These are phyloP conservation scores for Barbatosphaeria neglecta DNA, from an alignment of 495 filamentous ascomycete species.

Conservation along the genomic window DNA sequence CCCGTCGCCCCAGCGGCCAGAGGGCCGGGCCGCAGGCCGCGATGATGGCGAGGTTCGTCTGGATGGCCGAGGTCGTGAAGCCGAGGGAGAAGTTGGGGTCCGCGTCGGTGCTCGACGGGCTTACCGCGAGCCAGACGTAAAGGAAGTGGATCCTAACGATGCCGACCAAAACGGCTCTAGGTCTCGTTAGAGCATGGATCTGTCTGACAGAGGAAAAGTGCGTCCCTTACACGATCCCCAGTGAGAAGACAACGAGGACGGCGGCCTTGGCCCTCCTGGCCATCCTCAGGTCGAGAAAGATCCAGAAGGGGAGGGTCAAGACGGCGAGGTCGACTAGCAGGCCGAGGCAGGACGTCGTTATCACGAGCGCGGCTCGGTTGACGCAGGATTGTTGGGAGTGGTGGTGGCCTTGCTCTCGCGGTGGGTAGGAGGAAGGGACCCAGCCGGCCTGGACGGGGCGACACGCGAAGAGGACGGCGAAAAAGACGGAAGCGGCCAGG, in stretches of 20 bases:
- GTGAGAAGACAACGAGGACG: constrained; percentile 30
- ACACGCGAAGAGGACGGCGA: constrained; percentile 45
- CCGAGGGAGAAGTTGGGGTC: constrained; percentile 21
- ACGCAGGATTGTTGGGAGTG: too few species aligned
- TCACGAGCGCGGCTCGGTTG: constrained; percentile 23
- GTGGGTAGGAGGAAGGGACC: constrained; percentile 21
- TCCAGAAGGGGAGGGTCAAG: constrained; percentile 30
- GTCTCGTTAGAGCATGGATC: neutral
- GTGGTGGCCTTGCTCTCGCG: neutral
- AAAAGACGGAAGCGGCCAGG: constrained; percentile 35
- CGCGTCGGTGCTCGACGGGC: constrained; percentile 9
- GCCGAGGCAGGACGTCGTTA: constrained; percentile 28
- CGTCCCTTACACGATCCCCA: constrained; percentile 29
- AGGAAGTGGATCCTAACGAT: constrained; percentile 16
- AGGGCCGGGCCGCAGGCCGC: constrained; percentile 29
- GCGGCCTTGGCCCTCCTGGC: constrained; percentile 26
- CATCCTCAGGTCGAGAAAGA: constrained; percentile 33
- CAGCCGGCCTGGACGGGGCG: constrained; percentile 31
- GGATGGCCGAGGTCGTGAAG: constrained; percentile 33
- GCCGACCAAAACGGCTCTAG: constrained; percentile 35
- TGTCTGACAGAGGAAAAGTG: neutral
- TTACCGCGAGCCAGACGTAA: constrained; percentile 5
- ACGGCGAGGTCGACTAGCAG: constrained; percentile 35
- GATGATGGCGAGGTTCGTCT: constrained; percentile 40
- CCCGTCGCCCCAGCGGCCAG: constrained; percentile 11